Evolutionary conservation across 2,329 filamentous ascomycete species (phyloP).

Genomic region (Paraphoma chrysanthemicola): DNA sequence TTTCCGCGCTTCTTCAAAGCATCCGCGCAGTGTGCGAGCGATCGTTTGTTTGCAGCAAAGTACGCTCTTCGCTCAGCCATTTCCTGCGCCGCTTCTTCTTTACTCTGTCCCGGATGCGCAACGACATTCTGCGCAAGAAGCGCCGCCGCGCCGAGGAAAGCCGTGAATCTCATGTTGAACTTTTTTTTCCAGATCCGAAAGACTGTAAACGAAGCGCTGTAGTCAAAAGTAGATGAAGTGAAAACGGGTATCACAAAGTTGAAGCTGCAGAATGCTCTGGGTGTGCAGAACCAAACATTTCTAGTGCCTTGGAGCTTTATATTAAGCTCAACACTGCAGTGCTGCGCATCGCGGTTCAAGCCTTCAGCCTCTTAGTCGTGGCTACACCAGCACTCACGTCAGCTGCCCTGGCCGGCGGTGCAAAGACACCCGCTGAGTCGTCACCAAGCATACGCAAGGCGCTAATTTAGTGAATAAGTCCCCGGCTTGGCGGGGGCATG

Average conservation of each 20-base stretch:
- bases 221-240: not conserved
- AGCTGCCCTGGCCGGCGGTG: not conserved
- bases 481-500: slow-evolving; percentile 8
- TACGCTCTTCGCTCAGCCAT: slow-evolving; percentile 46
- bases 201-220: not conserved
- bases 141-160: slow-evolving; percentile 30
- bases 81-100: slow-evolving; percentile 42
- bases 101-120: slow-evolving; percentile 49
- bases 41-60: slow-evolving; percentile 46
- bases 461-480: not conserved
- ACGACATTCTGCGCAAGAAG: slow-evolving; percentile 35
- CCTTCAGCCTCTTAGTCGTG: no score
- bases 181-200: not conserved
- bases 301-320: not conserved
- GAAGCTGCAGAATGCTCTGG: not conserved
- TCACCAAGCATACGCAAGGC: slow-evolving; percentile 20
- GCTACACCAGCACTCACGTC: not conserved
- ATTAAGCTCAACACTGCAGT: not conserved
- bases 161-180: slow-evolving; percentile 31
- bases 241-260: slow-evolving; percentile 1
- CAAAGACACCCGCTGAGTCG: slow-evolving; percentile 6
- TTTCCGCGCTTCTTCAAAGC: slow-evolving; percentile 49
- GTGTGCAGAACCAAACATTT: not conserved
- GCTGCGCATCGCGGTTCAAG: not conserved
- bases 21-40: slow-evolving; percentile 51